These are phyloP conservation scores for Brassica rapa DNA, from an alignment of 345 rosid genomes.

Conservation along the genomic window DNA sequence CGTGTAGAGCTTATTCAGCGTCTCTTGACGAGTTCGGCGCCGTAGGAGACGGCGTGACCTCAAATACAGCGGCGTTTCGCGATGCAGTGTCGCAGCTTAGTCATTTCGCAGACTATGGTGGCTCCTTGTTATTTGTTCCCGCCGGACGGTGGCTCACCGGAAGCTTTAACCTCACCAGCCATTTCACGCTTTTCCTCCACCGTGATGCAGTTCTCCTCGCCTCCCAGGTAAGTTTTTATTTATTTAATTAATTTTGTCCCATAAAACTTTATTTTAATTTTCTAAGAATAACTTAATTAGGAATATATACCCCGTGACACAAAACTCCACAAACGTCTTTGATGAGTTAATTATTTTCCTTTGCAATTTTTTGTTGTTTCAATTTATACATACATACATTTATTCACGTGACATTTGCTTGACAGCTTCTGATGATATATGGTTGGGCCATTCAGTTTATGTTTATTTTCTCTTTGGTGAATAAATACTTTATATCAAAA, in stretches of 20 bases:
- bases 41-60: constrained; percentile 76
- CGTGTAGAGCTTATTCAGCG: constrained; percentile 76
- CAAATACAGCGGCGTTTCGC: constrained; percentile 71
- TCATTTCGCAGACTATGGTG: constrained; percentile 58
- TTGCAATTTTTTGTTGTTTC: not conserved
- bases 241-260: not conserved
- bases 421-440: constrained; percentile 13
- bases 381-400: constrained; percentile 4
- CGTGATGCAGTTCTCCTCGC: constrained; percentile 83
- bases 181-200: constrained; percentile 79
- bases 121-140: constrained; percentile 78
- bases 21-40: constrained; percentile 79
- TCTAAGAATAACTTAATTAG: not conserved
- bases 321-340: constrained; percentile 33
- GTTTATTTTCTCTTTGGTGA: not conserved
- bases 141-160: constrained; percentile 91
- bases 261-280: not conserved
- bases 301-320: constrained; percentile 33
- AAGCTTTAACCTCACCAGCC: constrained; percentile 82
- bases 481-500: not conserved
- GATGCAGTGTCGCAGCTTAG: constrained; percentile 64
- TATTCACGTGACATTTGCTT: constrained; percentile 33
- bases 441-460: constrained; percentile 27
- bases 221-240: constrained; percentile 55
- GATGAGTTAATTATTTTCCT: not conserved